Percentiles rank a stretch among this genome's conserved stretches.
Conservation (phyloP, 1,284 basidiomycete genomes). For the Trichosporon inkin region DNA sequence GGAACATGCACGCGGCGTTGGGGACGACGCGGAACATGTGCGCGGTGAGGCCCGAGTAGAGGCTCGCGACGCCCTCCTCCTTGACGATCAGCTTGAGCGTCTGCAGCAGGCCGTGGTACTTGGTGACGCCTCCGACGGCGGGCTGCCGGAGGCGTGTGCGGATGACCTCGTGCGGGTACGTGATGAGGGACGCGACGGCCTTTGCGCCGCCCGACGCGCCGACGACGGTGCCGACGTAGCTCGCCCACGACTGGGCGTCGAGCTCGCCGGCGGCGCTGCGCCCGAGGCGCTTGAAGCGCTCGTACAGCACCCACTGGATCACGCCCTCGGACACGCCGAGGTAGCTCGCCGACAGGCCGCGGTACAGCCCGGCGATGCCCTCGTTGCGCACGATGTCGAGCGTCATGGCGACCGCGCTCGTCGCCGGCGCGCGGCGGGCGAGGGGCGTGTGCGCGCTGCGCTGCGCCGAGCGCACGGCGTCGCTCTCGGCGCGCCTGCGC, state of each 20-base stretch:
- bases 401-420: slow-evolving; percentile 55
- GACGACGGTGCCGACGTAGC: slow-evolving; percentile 63
- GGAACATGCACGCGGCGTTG: slow-evolving; percentile 91
- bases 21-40: slow-evolving; percentile 96
- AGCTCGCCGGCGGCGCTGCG: slow-evolving; percentile 20
- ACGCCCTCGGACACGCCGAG: slow-evolving; percentile 94
- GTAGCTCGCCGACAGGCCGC: slow-evolving; percentile 90
- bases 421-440: slow-evolving; percentile 15
- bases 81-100: slow-evolving; percentile 78
- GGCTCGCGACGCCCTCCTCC: slow-evolving; percentile 69
- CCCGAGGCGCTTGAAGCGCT: slow-evolving; percentile 52
- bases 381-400: slow-evolving; percentile 72
- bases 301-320: slow-evolving; percentile 97
- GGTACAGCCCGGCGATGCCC: slow-evolving; percentile 85
- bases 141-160: slow-evolving; percentile 90
- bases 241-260: slow-evolving; percentile 50
- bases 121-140: slow-evolving; percentile 56
- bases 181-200: slow-evolving; percentile 85
- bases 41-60: slow-evolving; percentile 91
- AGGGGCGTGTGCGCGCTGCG: slow-evolving; percentile 10
- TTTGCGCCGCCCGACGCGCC: slow-evolving; percentile 92
- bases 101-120: slow-evolving; percentile 82
- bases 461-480: slow-evolving; percentile 7
- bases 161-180: slow-evolving; percentile 95
- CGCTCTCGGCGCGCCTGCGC: slow-evolving; percentile 25